phyloP scores from a whole-genome alignment of 345 rosid genomes.

The Citropsis articulata region DNA sequence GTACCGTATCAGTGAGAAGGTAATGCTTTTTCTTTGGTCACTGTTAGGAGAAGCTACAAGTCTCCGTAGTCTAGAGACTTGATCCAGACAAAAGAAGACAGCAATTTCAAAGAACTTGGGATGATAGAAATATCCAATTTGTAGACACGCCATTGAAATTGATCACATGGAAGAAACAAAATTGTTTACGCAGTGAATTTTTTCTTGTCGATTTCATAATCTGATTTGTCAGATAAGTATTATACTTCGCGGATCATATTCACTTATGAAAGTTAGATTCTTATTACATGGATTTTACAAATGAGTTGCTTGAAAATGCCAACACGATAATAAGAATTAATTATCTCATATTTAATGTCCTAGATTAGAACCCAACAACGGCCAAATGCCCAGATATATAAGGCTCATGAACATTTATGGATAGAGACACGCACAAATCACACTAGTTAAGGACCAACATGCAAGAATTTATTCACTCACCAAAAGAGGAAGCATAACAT shows the following conservation, averaged over 20 bases:
- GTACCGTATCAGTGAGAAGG: background rate
- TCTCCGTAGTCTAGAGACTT: background rate
- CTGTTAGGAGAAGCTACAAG: background rate
- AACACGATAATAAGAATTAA: no score
- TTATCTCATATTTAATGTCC: no score
- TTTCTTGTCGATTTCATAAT: background rate
- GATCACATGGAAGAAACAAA: constrained; percentile 1
- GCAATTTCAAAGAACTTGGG: background rate
- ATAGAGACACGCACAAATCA: no score
- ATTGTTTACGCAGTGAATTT: background rate
- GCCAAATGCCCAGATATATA: no score
- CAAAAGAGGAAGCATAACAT: background rate
- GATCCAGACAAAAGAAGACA: constrained; percentile 13
- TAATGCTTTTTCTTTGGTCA: background rate
- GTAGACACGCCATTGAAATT: background rate
- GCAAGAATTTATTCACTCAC: background rate
- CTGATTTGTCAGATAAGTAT: background rate
- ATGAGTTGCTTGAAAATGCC: no score
- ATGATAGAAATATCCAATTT: background rate
- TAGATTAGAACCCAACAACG: no score
- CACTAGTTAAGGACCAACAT: no score
- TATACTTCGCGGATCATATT: background rate
- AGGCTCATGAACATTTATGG: no score
- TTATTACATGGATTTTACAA: no score
- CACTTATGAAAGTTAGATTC: background rate